Percentiles rank a stretch among this genome's conserved stretches.
phyloP scores from a whole-genome alignment of 1,284 basidiomycete genomes.

The Irpex sp. region DNA sequence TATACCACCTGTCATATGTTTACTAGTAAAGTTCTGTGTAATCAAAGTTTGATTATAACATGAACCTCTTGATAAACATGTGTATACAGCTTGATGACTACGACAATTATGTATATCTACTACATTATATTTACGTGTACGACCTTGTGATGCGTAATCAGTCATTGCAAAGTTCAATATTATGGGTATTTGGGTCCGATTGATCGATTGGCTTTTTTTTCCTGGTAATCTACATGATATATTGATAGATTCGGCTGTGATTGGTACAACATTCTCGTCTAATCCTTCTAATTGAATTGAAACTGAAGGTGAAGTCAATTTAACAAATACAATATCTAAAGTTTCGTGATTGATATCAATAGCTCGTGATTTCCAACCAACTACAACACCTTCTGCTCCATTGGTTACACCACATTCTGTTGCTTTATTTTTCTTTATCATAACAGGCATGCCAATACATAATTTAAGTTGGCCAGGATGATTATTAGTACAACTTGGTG shows the following conservation, averaged over 20 bases:
- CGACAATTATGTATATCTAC: slow-evolving; percentile 19
- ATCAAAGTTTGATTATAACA: slow-evolving; percentile 35
- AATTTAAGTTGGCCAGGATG: slow-evolving; percentile 38
- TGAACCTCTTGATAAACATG: slow-evolving; percentile 22
- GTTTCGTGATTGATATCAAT: slow-evolving; percentile 21
- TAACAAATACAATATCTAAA: slow-evolving; percentile 45
- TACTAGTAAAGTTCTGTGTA: slow-evolving; percentile 33
- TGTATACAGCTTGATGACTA: slow-evolving; percentile 23
- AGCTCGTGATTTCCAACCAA: slow-evolving; percentile 35
- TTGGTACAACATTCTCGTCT: slow-evolving; percentile 46
- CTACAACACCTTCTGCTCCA: slow-evolving; percentile 45
- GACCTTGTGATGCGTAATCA: slow-evolving; percentile 25
- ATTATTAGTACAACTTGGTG: slow-evolving; percentile 25
- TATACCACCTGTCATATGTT: slow-evolving; percentile 28
- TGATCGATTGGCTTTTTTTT: slow-evolving; percentile 31
- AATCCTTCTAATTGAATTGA: slow-evolving; percentile 40
- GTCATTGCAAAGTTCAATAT: slow-evolving; percentile 46
- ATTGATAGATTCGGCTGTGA: slow-evolving; percentile 24
- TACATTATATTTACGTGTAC: slow-evolving; percentile 18
- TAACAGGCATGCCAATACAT: slow-evolving; percentile 48
- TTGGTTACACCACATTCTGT: slow-evolving; percentile 49
- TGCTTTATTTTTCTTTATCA: slow-evolving; percentile 44
- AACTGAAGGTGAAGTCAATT: slow-evolving; percentile 40
- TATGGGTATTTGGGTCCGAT: slow-evolving; percentile 39
- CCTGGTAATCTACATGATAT: slow-evolving; percentile 30